A percentile compares a stretch with the other conserved stretches of the same genome.
Evolutionary conservation across 176 grass and related monocot species (phyloP).

Genomic region (Eleusine coracana): DNA sequence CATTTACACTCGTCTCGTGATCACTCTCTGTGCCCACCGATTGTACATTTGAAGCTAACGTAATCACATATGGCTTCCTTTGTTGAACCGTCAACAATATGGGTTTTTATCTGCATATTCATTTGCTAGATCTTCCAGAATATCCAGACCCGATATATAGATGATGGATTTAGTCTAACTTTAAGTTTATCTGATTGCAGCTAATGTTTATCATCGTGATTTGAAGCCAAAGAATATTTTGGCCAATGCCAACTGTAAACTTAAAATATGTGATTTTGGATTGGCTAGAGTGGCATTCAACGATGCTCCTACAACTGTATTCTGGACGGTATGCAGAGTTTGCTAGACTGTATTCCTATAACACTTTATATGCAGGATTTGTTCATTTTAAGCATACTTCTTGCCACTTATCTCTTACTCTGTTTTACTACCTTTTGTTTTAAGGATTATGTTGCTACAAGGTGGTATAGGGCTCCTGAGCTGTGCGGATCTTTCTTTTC

Average conservation of each 20-base stretch:
- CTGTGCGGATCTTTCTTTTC: constrained; percentile 97
- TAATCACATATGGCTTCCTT: constrained; percentile 4
- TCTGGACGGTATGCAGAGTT: constrained; percentile 87
- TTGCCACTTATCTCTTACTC: background rate
- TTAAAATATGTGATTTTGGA: constrained; percentile 99
- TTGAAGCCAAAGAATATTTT: constrained; percentile 99
- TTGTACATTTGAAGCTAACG: background rate
- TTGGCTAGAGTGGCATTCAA: constrained; percentile 96
- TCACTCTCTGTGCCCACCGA: background rate
- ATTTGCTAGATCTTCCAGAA: constrained; percentile 28
- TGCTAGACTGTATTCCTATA: constrained; percentile 4
- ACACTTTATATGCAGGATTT: background rate
- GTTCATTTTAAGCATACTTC: constrained; percentile 20
- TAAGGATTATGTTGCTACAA: constrained; percentile 99
- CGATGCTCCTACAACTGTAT: constrained; percentile 85
- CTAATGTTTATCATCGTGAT: constrained; percentile 99
- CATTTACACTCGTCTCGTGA: background rate
- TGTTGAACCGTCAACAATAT: constrained; percentile 23
- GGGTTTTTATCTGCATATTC: constrained; percentile 3
- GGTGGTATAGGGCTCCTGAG: constrained; percentile 99
- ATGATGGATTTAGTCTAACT: constrained; percentile 18
- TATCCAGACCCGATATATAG: constrained; percentile 5
- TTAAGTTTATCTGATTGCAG: constrained; percentile 58
- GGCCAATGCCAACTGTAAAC: constrained; percentile 98
- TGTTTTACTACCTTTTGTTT: constrained; percentile 21